Conservation (phyloP, 2,329 filamentous ascomycete genomes). For the Kalmusia sp. region DNA sequence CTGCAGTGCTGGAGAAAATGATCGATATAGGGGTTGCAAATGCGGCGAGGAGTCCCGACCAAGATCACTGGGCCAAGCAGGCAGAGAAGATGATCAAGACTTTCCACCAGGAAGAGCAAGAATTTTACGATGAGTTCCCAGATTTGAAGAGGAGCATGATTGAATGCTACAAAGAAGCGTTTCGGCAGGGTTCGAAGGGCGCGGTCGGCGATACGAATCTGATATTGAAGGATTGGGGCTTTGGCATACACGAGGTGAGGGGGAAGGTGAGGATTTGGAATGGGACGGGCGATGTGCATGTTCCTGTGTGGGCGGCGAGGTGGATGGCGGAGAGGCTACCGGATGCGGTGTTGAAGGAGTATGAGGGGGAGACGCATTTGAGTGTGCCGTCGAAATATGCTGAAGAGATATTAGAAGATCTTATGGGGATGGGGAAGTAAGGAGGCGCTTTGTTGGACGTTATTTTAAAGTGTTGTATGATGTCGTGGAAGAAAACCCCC, state of each 20-base stretch:
- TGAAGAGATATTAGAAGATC: conserved; percentile 3
- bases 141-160: not conserved
- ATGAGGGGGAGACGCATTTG: conserved; percentile 8
- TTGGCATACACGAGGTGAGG: conserved; percentile 10
- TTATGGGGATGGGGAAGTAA: not conserved
- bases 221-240: conserved; percentile 10
- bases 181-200: conserved; percentile 3
- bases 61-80: conserved; percentile 3
- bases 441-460: too few species aligned
- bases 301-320: conserved; percentile 12
- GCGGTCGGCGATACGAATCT: conserved; percentile 11
- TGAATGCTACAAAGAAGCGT: not conserved
- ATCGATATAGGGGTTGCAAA: not conserved
- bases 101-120: not conserved
- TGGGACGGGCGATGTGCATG: conserved; percentile 10
- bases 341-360: conserved; percentile 3
- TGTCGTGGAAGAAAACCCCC: too few species aligned
- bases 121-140: not conserved
- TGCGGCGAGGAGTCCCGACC: conserved; percentile 3
- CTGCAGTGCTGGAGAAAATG: conserved; percentile 3
- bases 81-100: conserved; percentile 2
- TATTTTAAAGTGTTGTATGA: too few species aligned
- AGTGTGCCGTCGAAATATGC: not conserved
- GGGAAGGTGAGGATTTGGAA: conserved; percentile 13
- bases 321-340: conserved; percentile 10